Evolutionary conservation across 2,329 filamentous ascomycete species (phyloP).

Genomic region (Fusarium devonianum): DNA sequence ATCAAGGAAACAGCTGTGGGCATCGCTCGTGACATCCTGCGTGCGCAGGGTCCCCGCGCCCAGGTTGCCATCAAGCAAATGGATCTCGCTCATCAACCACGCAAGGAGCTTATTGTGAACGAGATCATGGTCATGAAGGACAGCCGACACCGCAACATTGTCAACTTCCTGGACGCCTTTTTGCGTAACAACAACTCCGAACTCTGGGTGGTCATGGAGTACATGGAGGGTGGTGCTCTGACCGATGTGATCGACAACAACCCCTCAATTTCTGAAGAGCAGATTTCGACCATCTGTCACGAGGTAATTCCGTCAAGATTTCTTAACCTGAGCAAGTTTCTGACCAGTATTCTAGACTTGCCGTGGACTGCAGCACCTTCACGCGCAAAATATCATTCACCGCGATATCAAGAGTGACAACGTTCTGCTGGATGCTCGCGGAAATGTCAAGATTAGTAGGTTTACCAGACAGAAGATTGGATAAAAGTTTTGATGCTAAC

Average conservation of each 20-base stretch:
- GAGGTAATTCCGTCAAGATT: conserved; percentile 69
- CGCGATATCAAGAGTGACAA: conserved; percentile 99
- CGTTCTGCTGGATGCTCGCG: conserved; percentile 89
- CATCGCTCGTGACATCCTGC: conserved; percentile 80
- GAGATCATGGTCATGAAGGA: conserved; percentile 99
- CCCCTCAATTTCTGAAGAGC: conserved; percentile 88
- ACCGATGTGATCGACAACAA: conserved; percentile 99
- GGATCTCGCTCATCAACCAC: conserved; percentile 95
- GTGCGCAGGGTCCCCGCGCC: conserved; percentile 79
- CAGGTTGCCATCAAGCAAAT: conserved; percentile 99
- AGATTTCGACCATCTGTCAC: conserved; percentile 95
- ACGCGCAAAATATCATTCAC: conserved; percentile 96
- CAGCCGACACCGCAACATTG: conserved; percentile 96
- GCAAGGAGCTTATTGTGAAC: conserved; percentile 98
- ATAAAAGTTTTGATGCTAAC: conserved; percentile 22
- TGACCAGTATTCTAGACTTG: conserved; percentile 72
- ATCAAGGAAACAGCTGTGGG: conserved; percentile 90
- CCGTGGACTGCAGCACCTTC: conserved; percentile 91
- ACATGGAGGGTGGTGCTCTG: conserved; percentile 97
- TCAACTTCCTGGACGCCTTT: conserved; percentile 98
- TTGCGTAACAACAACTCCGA: conserved; percentile 92
- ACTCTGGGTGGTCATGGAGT: conserved; percentile 99
- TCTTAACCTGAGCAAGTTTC: conserved; percentile 1
- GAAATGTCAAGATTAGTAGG: conserved; percentile 97
- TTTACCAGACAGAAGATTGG: conserved; percentile 36